A percentile compares a stretch with the other conserved stretches of the same genome.
Conservation (phyloP, 139 green algal species). For the Ettlia oleoabundans region DNA sequence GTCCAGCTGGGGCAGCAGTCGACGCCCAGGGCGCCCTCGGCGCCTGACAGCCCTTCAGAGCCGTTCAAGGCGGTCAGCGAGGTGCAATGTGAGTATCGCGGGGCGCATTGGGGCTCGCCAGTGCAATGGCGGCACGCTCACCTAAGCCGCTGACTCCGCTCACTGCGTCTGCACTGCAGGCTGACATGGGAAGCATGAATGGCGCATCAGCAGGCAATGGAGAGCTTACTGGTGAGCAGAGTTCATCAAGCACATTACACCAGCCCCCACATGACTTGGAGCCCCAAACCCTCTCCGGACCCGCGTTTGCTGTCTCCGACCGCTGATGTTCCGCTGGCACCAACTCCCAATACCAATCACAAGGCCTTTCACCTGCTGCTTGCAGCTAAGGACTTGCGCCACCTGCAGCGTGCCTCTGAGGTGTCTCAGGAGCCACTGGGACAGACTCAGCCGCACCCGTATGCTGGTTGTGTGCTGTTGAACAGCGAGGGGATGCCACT, state of each 20-base stretch:
- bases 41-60: not conserved
- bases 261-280: not conserved
- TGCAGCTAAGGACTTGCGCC: constrained; percentile 6
- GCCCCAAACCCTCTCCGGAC: not conserved
- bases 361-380: not conserved
- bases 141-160: not conserved
- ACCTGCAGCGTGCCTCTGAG: constrained; percentile 16
- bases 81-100: not conserved
- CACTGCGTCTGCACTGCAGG: not conserved
- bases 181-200: not conserved
- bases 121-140: not conserved
- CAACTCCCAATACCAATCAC: too few species aligned
- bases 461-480: constrained; percentile 80
- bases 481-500: constrained; percentile 48
- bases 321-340: not conserved
- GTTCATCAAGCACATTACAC: not conserved
- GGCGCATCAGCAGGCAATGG: not conserved
- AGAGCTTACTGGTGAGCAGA: not conserved
- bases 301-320: not conserved
- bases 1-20: not conserved
- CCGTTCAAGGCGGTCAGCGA: not conserved
- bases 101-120: not conserved
- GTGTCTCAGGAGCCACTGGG: constrained; percentile 38
- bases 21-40: not conserved
- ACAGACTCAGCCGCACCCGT: constrained; percentile 81